These are phyloP conservation scores for Vinca minor DNA, from an alignment of 257 asterid genomes.

Conservation along the genomic window DNA sequence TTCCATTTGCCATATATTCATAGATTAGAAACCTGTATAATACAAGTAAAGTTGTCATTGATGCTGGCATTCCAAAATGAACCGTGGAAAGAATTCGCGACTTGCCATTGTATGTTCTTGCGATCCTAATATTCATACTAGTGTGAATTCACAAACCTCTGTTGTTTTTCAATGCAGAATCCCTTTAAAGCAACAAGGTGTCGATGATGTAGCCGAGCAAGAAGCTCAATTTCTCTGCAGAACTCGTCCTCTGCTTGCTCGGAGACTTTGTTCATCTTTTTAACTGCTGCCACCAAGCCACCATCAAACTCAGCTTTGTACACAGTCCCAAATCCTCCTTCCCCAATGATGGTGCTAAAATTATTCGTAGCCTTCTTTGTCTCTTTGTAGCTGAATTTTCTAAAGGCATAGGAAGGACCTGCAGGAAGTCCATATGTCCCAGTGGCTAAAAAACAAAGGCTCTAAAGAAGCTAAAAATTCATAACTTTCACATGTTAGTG, in stretches of 20 bases:
- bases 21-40: constrained; percentile 69
- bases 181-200: constrained; percentile 92
- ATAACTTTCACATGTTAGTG: constrained; percentile 11
- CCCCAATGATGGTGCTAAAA: constrained; percentile 67
- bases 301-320: constrained; percentile 75
- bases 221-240: constrained; percentile 80
- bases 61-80: no score
- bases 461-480: neutral
- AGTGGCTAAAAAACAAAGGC: constrained; percentile 11
- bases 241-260: constrained; percentile 93
- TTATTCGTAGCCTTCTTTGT: constrained; percentile 76
- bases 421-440: constrained; percentile 27
- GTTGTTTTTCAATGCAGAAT: constrained; percentile 62
- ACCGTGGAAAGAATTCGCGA: neutral
- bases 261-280: constrained; percentile 75
- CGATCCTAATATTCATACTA: constrained; percentile 4
- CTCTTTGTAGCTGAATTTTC: constrained; percentile 83
- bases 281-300: constrained; percentile 65
- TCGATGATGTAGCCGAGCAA: constrained; percentile 91
- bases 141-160: constrained; percentile 42
- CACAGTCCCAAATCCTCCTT: constrained; percentile 92
- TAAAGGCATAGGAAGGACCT: constrained; percentile 65
- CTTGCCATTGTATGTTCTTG: neutral
- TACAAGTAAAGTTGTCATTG: constrained; percentile 8
- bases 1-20: constrained; percentile 85